Percentiles rank a stretch among this genome's conserved stretches.
Conservation (phyloP, 2,329 filamentous ascomycete genomes). For the Trematosphaeria pertusa region DNA sequence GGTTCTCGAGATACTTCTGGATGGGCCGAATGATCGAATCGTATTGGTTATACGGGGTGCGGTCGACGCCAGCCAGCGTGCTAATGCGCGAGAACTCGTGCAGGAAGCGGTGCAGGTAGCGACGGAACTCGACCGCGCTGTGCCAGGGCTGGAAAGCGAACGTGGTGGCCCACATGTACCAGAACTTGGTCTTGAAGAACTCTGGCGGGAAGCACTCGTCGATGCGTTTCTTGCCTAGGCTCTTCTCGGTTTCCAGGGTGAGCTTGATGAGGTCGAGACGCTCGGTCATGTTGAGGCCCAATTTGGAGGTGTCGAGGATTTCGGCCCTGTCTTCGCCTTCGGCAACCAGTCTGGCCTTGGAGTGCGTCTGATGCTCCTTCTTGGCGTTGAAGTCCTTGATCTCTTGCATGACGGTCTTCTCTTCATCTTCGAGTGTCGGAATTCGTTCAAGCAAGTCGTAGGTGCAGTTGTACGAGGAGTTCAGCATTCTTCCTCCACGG, state of each 20-base stretch:
- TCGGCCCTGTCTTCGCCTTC: slow-evolving; percentile 23
- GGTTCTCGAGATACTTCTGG: slow-evolving; percentile 35
- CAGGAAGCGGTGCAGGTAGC: slow-evolving; percentile 46
- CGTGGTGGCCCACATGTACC: slow-evolving; percentile 48
- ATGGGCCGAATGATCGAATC: slow-evolving; percentile 46
- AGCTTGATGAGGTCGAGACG: slow-evolving; percentile 34
- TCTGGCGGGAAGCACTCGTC: slow-evolving; percentile 22
- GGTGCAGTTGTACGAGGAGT: slow-evolving; percentile 37
- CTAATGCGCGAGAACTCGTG: slow-evolving; percentile 42
- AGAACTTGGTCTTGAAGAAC: slow-evolving; percentile 49
- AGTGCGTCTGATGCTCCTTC: slow-evolving; percentile 17
- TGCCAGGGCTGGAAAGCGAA: slow-evolving; percentile 49
- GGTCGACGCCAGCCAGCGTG: slow-evolving; percentile 33
- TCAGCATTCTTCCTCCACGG: slow-evolving; percentile 37
- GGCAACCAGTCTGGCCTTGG: slow-evolving; percentile 31
- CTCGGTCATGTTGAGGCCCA: slow-evolving; percentile 28
- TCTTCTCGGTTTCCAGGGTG: slow-evolving; percentile 23
- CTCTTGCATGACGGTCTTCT: slow-evolving; percentile 32
- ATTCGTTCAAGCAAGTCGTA: slow-evolving; percentile 35
- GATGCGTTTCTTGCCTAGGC: slow-evolving; percentile 12
- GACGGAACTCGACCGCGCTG: slow-evolving; percentile 45
- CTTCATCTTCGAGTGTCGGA: slow-evolving; percentile 22
- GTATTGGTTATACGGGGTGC: slow-evolving; percentile 47
- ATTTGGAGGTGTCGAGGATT: slow-evolving; percentile 29
- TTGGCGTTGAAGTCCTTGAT: slow-evolving; percentile 27